These are phyloP conservation scores for Hippophae gyantsensis DNA, from an alignment of 306 rosid species.

Conservation along the genomic window DNA sequence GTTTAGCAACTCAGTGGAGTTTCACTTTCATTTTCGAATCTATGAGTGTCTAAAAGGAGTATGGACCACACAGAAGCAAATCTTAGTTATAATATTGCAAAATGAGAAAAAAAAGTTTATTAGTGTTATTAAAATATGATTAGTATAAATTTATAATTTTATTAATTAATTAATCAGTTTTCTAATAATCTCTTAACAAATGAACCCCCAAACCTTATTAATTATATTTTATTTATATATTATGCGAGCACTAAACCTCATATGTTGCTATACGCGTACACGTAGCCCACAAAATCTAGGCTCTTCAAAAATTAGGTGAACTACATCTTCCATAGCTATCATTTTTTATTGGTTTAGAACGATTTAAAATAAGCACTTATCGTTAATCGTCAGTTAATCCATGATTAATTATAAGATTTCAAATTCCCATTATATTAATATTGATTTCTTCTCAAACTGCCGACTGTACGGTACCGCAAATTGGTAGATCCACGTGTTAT, in stretches of 20 bases:
- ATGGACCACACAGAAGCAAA: slow-evolving; percentile 31
- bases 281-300: slow-evolving; percentile 3
- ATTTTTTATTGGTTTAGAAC: slow-evolving; percentile 1
- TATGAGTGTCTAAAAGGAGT: slow-evolving; percentile 31
- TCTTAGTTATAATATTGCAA: neutral
- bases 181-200: neutral
- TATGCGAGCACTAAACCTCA: neutral
- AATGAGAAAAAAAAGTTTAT: neutral
- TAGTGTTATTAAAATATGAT: neutral
- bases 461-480: slow-evolving; percentile 17
- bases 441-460: slow-evolving; percentile 9
- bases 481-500: too few species aligned
- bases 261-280: slow-evolving; percentile 7
- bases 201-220: neutral
- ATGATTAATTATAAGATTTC: slow-evolving; percentile 3
- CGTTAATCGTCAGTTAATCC: slow-evolving; percentile 14
- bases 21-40: slow-evolving; percentile 57
- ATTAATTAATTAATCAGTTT: neutral
- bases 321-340: slow-evolving; percentile 4
- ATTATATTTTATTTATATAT: slow-evolving; percentile 1
- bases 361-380: neutral
- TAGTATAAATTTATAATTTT: neutral
- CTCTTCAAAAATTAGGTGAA: slow-evolving; percentile 3
- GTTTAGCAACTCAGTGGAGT: slow-evolving; percentile 27
- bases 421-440: slow-evolving; percentile 11